These are phyloP conservation scores for Laguncularia racemosa DNA, from an alignment of 345 rosid species.

Conservation along the genomic window DNA sequence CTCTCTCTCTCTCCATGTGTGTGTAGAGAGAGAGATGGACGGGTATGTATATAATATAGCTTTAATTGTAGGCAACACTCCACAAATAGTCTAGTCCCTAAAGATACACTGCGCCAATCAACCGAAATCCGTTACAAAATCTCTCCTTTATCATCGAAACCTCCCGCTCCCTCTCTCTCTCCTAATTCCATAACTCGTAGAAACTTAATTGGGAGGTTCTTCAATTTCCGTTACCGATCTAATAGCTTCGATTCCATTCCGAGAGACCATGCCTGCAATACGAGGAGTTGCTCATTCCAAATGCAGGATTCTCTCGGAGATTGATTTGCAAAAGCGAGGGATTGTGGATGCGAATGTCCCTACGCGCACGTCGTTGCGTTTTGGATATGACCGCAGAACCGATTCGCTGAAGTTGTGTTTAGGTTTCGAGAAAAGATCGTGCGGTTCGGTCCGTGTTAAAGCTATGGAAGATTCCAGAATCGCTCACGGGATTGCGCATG, in stretches of 20 bases:
- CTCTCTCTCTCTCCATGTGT: not conserved
- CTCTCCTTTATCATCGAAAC: not conserved
- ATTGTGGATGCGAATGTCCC: slow-evolving; percentile 3
- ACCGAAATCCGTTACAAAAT: too few relatives aligned
- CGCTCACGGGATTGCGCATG: not conserved
- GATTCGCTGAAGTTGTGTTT: slow-evolving; percentile 8
- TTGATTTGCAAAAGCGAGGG: slow-evolving; percentile 13
- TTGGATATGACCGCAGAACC: not conserved
- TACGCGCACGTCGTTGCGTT: not conserved
- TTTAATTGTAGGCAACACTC: too few relatives aligned
- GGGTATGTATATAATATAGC: too few relatives aligned
- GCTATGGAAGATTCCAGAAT: slow-evolving; percentile 39
- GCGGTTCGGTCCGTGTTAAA: slow-evolving; percentile 24
- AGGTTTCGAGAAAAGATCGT: slow-evolving; percentile 15
- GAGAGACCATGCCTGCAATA: slow-evolving; percentile 4
- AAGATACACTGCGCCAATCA: too few relatives aligned
- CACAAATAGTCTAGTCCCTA: too few relatives aligned
- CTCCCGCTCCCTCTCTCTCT: not conserved
- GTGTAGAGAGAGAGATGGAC: too few relatives aligned
- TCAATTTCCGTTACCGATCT: too few relatives aligned
- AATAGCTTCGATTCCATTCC: too few relatives aligned
- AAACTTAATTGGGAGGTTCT: too few relatives aligned
- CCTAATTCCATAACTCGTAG: too few relatives aligned
- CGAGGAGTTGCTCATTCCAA: slow-evolving; percentile 15
- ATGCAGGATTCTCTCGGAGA: slow-evolving; percentile 12